A percentile compares a stretch with the other conserved stretches of the same genome.
These are phyloP conservation scores for Mytilinidion resinicola DNA, from an alignment of 495 filamentous ascomycete genomes.

Conservation along the genomic window DNA sequence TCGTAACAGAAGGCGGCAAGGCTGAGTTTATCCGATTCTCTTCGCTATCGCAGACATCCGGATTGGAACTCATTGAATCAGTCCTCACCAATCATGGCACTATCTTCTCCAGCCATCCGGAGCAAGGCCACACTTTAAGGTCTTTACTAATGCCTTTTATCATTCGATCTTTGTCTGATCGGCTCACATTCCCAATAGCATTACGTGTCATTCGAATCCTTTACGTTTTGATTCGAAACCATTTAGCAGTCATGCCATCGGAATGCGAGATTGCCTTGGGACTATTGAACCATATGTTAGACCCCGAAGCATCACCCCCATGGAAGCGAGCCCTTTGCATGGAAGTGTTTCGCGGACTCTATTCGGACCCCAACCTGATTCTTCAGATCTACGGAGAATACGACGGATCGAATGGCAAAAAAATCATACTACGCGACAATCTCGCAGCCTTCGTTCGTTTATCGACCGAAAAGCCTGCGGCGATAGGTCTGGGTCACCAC, in stretches of 20 bases:
- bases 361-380: constrained; percentile 68
- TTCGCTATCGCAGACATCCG: constrained; percentile 69
- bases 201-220: constrained; percentile 76
- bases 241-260: constrained; percentile 63
- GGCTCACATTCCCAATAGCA: constrained; percentile 72
- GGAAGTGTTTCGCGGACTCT: constrained; percentile 81
- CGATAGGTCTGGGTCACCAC: constrained; percentile 82
- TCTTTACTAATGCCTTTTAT: constrained; percentile 76
- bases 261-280: constrained; percentile 83
- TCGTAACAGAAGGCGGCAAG: constrained; percentile 75
- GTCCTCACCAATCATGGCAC: constrained; percentile 75
- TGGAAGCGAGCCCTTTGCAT: constrained; percentile 90
- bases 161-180: constrained; percentile 69
- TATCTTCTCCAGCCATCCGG: constrained; percentile 70
- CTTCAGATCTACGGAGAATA: constrained; percentile 75
- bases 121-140: constrained; percentile 74
- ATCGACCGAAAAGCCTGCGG: constrained; percentile 77
- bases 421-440: constrained; percentile 70
- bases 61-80: constrained; percentile 85
- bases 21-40: constrained; percentile 72
- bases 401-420: constrained; percentile 66
- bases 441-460: constrained; percentile 79
- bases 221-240: constrained; percentile 67
- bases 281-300: constrained; percentile 80
- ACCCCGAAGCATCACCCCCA: constrained; percentile 65